Evolutionary conservation across 345 rosid species (phyloP).

Genomic region (Citrus inodora): DNA sequence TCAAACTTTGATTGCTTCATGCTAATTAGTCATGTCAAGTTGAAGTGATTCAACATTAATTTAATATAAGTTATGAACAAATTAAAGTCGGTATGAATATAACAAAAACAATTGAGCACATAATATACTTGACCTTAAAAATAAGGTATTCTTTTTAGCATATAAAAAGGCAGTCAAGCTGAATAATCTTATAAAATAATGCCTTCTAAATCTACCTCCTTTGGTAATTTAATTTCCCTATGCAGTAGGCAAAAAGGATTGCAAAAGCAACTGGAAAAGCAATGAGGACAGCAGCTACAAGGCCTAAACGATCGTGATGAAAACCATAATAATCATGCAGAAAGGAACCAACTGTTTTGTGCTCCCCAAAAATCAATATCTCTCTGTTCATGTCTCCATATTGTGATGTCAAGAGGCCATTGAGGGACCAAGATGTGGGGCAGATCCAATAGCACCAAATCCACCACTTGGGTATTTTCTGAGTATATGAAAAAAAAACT

Average conservation of each 20-base stretch:
- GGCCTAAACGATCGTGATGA: conserved; percentile 2
- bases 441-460: conserved; percentile 22
- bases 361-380: conserved; percentile 8
- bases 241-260: conserved; percentile 17
- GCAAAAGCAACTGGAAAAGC: conserved; percentile 21
- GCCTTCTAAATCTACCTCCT: conserved; percentile 3
- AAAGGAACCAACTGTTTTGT: conserved; percentile 6
- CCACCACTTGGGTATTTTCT: conserved; percentile 32
- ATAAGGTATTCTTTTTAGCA: too few relatives aligned
- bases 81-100: too few relatives aligned
- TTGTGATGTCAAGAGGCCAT: conserved; percentile 19
- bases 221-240: conserved; percentile 19
- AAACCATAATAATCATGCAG: conserved; percentile 13
- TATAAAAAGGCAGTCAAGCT: too few relatives aligned
- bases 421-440: conserved; percentile 21
- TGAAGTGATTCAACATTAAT: too few relatives aligned
- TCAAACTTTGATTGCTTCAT: background rate
- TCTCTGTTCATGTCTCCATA: conserved; percentile 20
- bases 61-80: too few relatives aligned
- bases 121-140: too few relatives aligned
- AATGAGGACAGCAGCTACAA: conserved; percentile 15
- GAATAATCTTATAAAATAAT: background rate
- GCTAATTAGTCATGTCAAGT: too few relatives aligned
- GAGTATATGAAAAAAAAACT: background rate
- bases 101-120: too few relatives aligned